Evolutionary conservation across 192 early-diverging fungal genomes (phyloP).

Genomic region (Pilaira anomala): DNA sequence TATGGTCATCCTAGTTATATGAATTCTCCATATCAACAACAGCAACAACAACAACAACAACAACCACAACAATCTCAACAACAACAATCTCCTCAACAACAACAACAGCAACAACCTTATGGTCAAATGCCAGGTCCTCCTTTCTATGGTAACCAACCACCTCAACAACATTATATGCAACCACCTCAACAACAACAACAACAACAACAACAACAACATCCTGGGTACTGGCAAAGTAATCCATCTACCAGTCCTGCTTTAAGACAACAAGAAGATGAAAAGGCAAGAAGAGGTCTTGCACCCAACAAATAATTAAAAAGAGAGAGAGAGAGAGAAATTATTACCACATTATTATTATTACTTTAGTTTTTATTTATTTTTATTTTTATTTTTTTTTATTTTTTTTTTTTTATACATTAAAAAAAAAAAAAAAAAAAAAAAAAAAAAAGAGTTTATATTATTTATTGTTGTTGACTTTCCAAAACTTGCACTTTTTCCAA

Average conservation of each 20-base stretch:
- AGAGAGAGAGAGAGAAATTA: neutral
- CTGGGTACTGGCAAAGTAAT: constrained; percentile 7
- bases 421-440: neutral
- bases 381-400: neutral
- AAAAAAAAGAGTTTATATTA: neutral
- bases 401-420: neutral
- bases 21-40: constrained; percentile 3
- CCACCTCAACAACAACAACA: neutral
- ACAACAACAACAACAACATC: constrained; percentile 3
- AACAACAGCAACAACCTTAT: constrained; percentile 14
- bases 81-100: constrained; percentile 11
- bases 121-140: constrained; percentile 5
- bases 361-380: neutral
- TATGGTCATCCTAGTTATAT: constrained; percentile 12
- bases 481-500: constrained; percentile 21
- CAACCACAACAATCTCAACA: constrained; percentile 3
- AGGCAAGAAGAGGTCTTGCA: constrained; percentile 3
- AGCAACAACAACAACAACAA: constrained; percentile 6
- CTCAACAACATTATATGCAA: constrained; percentile 8
- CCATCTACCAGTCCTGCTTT: neutral
- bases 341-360: neutral
- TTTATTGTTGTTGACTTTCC: constrained; percentile 4
- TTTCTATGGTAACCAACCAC: constrained; percentile 10
- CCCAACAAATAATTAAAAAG: constrained; percentile 3
- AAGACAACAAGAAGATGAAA: constrained; percentile 17